Evolutionary conservation across 2,329 filamentous ascomycete species (phyloP), one percentile per base, ranked within the genome.

Genomic region (Colletotrichum gloeosporioides): DNA sequence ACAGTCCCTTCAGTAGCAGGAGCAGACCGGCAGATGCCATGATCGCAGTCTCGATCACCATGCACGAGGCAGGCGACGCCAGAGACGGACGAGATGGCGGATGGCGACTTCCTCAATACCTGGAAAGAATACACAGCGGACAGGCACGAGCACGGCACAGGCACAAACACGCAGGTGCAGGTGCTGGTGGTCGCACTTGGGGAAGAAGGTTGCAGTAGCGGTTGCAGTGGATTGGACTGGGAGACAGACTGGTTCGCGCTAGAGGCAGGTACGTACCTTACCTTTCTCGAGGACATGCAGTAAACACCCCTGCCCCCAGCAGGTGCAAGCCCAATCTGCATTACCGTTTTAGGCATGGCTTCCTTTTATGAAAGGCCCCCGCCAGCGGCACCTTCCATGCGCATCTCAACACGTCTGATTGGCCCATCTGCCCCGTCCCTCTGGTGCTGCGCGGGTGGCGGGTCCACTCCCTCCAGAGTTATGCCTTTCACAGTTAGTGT

Each of bases 141-240:
- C 27, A 55, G 64, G 39, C 39, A 55, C 27, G 31, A 34, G 64
- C 15, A 53, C 16, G 10, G 62, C 62, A 65, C 62, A 65, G 62
- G 59, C 29, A 62, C 59, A 62, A 13, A 32, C 27, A 62, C 10
- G 32, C 61, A 34, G 12, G n/a, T 64, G 39, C 65, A 25, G 55
- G 36, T 73, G 49, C 32, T 64, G 34, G 27, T 31, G 27, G 55
- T 53, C 55, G 27, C 61, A 49, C 63, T 68, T 68, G 59, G 67
- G 69, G 70, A 76, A 76, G 64, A 76, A 76, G 74, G 74, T 74
- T 76, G 74, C 70, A 76, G 74, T 76, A 76, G 73, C 69, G 73
- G 68, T 73, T 44, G 73, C 39, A 61, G 55, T 76, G 73, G 73
- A 53, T 53, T 22, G 44, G 44, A 53, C 44, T 53, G 44, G n/a